Evolutionary conservation across 768 basidiomycete species (phyloP).

Genomic region (Hemileccinum rubropunctum): DNA sequence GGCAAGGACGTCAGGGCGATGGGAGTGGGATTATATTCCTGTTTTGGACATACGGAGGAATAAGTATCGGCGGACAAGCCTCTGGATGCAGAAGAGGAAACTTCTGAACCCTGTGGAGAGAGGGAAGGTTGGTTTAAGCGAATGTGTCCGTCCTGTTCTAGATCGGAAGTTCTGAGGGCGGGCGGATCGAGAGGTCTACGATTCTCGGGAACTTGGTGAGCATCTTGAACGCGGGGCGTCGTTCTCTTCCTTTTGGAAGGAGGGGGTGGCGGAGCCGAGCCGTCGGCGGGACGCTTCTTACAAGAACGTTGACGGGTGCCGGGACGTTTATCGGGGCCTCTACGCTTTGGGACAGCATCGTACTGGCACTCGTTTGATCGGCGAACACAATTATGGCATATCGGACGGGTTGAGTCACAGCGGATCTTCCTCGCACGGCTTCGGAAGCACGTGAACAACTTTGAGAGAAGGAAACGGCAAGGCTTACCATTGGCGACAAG

Average conservation of each 20-base stretch:
- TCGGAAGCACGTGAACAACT: conserved; percentile 33
- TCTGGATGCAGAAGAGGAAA: conserved; percentile 31
- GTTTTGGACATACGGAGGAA: conserved; percentile 20
- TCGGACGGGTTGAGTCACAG: conserved; percentile 80
- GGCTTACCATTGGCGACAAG: conserved; percentile 79
- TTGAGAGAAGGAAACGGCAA: conserved; percentile 27
- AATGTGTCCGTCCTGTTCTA: conserved; percentile 22
- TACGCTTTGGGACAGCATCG: conserved; percentile 75
- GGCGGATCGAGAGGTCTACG: conserved; percentile 28
- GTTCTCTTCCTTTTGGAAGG: conserved; percentile 55
- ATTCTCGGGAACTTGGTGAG: conserved; percentile 29
- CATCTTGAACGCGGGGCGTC: conserved; percentile 30
- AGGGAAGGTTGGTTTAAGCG: conserved; percentile 31
- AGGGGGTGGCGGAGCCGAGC: conserved; percentile 49
- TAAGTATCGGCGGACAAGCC: conserved; percentile 26
- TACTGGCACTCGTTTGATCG: conserved; percentile 77
- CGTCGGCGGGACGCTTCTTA: conserved; percentile 69
- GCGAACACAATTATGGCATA: conserved; percentile 79
- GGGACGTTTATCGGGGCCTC: conserved; percentile 84
- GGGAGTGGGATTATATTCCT: background rate
- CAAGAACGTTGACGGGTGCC: conserved; percentile 81
- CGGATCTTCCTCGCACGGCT: conserved; percentile 84
- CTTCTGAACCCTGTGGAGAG: conserved; percentile 29
- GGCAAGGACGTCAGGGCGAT: conserved; percentile 3
- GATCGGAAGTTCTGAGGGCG: conserved; percentile 24